Evolutionary conservation across 176 grass and related monocot species (phyloP), one percentile per base, ranked within the genome.

Genomic region (Triticum urartu): DNA sequence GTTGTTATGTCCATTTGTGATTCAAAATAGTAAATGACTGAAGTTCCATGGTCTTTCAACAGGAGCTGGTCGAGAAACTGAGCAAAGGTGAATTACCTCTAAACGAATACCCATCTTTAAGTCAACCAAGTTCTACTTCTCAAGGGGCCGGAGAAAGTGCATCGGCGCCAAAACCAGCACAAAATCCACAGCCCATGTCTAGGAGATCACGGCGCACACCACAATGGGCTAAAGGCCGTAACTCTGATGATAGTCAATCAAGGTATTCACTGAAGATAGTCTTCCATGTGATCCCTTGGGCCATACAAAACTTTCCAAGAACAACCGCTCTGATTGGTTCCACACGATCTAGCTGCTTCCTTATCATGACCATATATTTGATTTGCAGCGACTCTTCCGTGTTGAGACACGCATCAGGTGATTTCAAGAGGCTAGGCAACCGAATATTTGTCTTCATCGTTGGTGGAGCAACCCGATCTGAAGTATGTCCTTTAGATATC

Each of bases 361-460:
- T 87, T 79, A 72, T 32, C 13, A 81, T 32, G 10, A 84, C 21
- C 18, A 73, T 83, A 47, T 86, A 85, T 81, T 87, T 32, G 64
- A 79, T 87, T 67, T 35, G 22, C 71, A 98, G 97, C 85, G 97
- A 98, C 86, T 98, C 94, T 38, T 94, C 90, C 10, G 80, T 92
- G 78, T 54, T 98, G 45, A 91, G 86, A 72, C 88, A 95, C 24
- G 83, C 82, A 10, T 91, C 92, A 22, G 70, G 84, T 72, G 97
- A 98, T 70, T 98, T 98, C 86, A 98, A 92, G 83, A 98, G 94
- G 71, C 93, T 95, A 92, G 97, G 97, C 25, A 91, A 98, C 80
- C 90, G 92, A 18, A 95, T 94, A 74, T 95, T 98, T 78, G 70
- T 98, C 77, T 95, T 95, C 86, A 92, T 98, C 79, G 86, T 98